These are phyloP conservation scores for Lactarius hengduanensis DNA, from an alignment of 768 basidiomycete species.

Conservation along the genomic window DNA sequence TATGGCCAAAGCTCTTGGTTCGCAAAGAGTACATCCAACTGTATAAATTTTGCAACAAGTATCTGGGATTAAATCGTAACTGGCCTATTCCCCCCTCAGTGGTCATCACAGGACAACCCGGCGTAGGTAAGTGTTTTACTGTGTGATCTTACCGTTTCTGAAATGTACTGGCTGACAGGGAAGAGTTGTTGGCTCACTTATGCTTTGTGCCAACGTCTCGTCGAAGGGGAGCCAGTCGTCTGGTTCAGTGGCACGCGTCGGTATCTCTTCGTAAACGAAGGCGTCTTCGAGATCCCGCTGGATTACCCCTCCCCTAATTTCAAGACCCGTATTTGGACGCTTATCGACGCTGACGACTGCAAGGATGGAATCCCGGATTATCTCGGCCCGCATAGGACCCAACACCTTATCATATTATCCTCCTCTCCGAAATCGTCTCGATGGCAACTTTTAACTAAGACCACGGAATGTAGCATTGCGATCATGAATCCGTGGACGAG, in stretches of 20 bases:
- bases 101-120: not conserved
- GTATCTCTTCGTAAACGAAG: not conserved
- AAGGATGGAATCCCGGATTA: too few species aligned
- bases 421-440: not conserved
- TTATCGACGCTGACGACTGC: not conserved
- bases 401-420: not conserved
- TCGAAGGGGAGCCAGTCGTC: not conserved
- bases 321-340: not conserved
- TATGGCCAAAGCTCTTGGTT: not conserved
- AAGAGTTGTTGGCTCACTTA: not conserved
- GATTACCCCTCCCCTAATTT: fast-evolving
- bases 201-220: not conserved
- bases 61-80: not conserved
- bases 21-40: not conserved
- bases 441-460: not conserved
- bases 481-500: not conserved
- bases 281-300: not conserved
- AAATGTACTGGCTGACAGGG: not conserved
- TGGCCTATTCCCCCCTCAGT: not conserved
- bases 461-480: not conserved
- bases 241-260: not conserved
- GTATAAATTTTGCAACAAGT: not conserved
- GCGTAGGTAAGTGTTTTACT: not conserved
- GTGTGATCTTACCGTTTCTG: not conserved
- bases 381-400: not conserved